phyloP scores from a whole-genome alignment of 495 filamentous ascomycete species.

The Cetradonia linearis region DNA sequence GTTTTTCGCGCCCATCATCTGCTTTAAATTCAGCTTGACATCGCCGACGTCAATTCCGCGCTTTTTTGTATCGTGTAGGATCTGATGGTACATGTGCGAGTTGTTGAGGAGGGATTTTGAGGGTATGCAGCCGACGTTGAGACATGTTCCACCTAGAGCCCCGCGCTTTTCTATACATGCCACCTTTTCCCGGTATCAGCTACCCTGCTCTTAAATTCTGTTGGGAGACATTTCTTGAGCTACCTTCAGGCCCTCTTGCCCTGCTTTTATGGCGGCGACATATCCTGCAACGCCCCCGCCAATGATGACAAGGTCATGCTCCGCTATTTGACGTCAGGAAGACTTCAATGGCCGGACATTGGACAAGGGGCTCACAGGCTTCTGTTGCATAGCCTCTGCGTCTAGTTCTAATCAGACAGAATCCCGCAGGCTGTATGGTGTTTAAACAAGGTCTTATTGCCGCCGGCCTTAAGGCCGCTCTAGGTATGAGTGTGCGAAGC shows the following conservation, averaged over 20 bases:
- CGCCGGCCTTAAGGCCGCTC: conserved; percentile 56
- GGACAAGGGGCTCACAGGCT: conserved; percentile 48
- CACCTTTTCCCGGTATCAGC: conserved; percentile 47
- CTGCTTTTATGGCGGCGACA: conserved; percentile 98
- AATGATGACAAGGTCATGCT: conserved; percentile 88
- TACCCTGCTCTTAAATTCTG: neutral
- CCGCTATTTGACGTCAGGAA: conserved; percentile 42
- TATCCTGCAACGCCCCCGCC: conserved; percentile 98
- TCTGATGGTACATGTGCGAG: conserved; percentile 95
- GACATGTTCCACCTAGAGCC: conserved; percentile 86
- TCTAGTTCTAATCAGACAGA: conserved; percentile 48
- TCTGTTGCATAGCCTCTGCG: conserved; percentile 70
- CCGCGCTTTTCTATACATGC: conserved; percentile 98
- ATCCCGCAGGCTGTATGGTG: conserved; percentile 47
- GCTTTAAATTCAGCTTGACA: conserved; percentile 86
- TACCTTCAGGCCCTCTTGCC: conserved; percentile 95
- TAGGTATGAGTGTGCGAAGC: conserved; percentile 63
- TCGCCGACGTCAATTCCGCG: conserved; percentile 94
- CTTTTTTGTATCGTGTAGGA: conserved; percentile 92
- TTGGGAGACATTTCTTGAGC: neutral
- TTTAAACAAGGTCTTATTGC: conserved; percentile 40
- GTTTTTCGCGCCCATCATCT: conserved; percentile 98
- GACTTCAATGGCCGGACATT: neutral
- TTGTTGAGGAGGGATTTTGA: conserved; percentile 99
- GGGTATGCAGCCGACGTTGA: conserved; percentile 98